These are phyloP conservation scores for Chaetomiaceae sp. DNA, from an alignment of 2,329 filamentous ascomycete genomes.

Conservation along the genomic window DNA sequence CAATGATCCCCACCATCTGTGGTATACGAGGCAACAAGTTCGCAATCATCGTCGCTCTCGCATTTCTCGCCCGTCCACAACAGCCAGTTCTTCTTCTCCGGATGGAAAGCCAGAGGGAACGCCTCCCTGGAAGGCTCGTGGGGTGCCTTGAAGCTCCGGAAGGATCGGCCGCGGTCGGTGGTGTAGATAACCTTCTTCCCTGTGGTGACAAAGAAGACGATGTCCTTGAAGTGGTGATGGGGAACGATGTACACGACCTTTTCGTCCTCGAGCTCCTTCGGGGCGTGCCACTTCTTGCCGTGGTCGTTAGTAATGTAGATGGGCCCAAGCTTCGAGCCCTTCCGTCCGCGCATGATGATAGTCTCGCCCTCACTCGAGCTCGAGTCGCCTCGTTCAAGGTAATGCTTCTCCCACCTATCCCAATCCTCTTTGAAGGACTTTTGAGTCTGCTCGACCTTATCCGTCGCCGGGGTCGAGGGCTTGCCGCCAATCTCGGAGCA, in stretches of 20 bases:
- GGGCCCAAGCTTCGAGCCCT: constrained; percentile 46
- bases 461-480: constrained; percentile 54
- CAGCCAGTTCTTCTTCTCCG: constrained; percentile 80
- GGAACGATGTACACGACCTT: constrained; percentile 67
- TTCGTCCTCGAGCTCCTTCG: constrained; percentile 62
- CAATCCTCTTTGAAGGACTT: constrained; percentile 59
- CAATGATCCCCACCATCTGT: constrained; percentile 77
- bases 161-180: constrained; percentile 68
- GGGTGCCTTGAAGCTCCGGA: constrained; percentile 70
- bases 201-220: constrained; percentile 78
- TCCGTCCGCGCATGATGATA: constrained; percentile 51
- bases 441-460: constrained; percentile 60
- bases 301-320: constrained; percentile 79
- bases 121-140: constrained; percentile 39
- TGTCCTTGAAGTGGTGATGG: constrained; percentile 77
- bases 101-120: constrained; percentile 70
- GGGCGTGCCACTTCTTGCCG: constrained; percentile 74
- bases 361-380: constrained; percentile 68
- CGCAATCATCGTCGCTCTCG: constrained; percentile 58
- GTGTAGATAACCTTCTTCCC: constrained; percentile 70
- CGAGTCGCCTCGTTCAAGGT: constrained; percentile 71
- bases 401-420: constrained; percentile 54
- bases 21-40: constrained; percentile 69
- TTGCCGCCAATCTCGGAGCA: constrained; percentile 60
- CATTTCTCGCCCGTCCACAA: constrained; percentile 83